Percentiles rank a stretch among this genome's conserved stretches.
These are phyloP conservation scores for Pseudocercospora fijiensis DNA, from an alignment of 2,329 filamentous ascomycete genomes.

Conservation along the genomic window DNA sequence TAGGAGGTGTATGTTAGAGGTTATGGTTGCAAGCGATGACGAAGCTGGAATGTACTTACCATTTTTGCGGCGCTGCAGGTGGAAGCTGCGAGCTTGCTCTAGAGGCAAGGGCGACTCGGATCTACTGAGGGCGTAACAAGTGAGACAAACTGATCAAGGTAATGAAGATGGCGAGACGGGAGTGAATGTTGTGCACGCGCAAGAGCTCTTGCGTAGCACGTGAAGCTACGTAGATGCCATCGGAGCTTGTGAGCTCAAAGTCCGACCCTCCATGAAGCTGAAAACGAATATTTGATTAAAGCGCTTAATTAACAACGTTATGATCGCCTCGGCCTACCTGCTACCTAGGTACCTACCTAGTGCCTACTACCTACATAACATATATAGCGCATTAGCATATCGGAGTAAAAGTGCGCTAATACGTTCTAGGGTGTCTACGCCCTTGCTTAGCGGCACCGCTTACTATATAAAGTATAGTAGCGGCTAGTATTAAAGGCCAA, in stretches of 20 bases:
- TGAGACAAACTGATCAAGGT: not conserved
- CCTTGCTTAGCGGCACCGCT: no score
- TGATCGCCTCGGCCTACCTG: no score
- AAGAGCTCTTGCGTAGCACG: conserved; percentile 2
- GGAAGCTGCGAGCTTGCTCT: not conserved
- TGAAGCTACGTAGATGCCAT: conserved; percentile 3
- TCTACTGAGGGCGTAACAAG: not conserved
- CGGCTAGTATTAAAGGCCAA: no score
- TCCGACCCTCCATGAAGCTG: not conserved
- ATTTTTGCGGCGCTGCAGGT: not conserved
- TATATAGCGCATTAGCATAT: no score
- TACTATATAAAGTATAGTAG: no score
- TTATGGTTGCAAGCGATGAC: not conserved
- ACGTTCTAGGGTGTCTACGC: no score
- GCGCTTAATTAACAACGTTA: not conserved
- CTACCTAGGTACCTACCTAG: no score
- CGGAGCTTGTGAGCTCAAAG: not conserved
- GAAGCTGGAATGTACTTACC: conserved; percentile 3
- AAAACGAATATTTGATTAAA: not conserved
- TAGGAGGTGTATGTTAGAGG: conserved; percentile 16
- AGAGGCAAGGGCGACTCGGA: not conserved
- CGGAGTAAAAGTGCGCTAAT: no score
- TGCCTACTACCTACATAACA: no score
- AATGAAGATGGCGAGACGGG: not conserved
- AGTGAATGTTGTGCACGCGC: not conserved